phyloP scores from a whole-genome alignment of 2,329 filamentous ascomycete species.

The Chaetothyriales sp. region DNA sequence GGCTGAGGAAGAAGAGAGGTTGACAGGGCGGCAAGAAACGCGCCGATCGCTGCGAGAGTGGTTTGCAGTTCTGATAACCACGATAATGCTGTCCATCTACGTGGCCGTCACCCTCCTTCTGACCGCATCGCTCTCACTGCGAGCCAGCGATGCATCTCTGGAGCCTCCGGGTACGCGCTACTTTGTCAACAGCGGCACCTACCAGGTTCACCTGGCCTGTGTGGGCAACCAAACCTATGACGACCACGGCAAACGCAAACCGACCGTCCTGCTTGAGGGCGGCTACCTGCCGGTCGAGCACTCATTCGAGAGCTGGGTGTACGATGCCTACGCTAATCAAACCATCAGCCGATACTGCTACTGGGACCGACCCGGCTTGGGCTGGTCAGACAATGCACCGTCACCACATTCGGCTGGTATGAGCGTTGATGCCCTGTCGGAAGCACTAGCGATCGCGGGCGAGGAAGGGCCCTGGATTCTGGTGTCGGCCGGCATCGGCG shows the following conservation, averaged over 20 bases:
- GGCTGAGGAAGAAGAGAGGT: conserved; percentile 74
- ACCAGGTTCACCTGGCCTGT: conserved; percentile 75
- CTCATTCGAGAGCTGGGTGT: conserved; percentile 64
- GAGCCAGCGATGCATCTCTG: conserved; percentile 63
- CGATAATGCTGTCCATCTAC: conserved; percentile 54
- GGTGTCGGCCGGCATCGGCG: conserved; percentile 71
- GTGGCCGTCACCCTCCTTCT: conserved; percentile 54
- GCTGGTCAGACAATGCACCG: conserved; percentile 79
- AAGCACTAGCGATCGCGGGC: conserved; percentile 63
- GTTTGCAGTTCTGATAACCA: conserved; percentile 62
- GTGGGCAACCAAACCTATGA: conserved; percentile 52
- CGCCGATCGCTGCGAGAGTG: conserved; percentile 71
- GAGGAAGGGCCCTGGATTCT: conserved; percentile 83
- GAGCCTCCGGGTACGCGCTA: conserved; percentile 58
- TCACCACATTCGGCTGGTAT: conserved; percentile 88
- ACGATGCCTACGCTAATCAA: conserved; percentile 59
- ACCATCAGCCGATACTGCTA: conserved; percentile 86
- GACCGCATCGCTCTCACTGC: conserved; percentile 64
- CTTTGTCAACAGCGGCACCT: conserved; percentile 70
- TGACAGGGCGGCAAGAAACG: conserved; percentile 79
- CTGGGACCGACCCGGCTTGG: conserved; percentile 80
- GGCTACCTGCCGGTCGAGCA: conserved; percentile 67
- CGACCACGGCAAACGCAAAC: conserved; percentile 39
- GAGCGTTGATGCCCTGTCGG: conserved; percentile 74
- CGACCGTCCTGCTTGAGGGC: conserved; percentile 74